These are phyloP conservation scores for Plectosphaerella cucumerina DNA, from an alignment of 2,329 filamentous ascomycete species.

Conservation along the genomic window DNA sequence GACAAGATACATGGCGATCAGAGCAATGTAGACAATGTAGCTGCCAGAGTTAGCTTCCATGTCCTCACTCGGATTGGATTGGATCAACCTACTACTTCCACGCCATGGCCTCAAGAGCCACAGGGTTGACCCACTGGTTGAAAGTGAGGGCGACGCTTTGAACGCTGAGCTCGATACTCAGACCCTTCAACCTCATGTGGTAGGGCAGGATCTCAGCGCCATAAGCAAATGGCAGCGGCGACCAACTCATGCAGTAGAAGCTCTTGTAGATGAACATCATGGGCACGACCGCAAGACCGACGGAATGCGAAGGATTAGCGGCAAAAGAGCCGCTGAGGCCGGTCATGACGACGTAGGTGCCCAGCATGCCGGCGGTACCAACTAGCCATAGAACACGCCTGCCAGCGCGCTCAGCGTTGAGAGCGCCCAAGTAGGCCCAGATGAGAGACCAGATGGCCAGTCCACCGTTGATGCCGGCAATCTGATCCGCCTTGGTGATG, in stretches of 20 bases:
- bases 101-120: constrained; percentile 14
- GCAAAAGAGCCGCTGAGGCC: constrained; percentile 12
- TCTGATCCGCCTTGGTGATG: constrained; percentile 4
- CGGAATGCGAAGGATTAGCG: background rate
- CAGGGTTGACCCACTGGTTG: constrained; percentile 18
- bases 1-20: constrained; percentile 15
- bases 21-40: constrained; percentile 11
- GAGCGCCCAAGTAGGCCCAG: constrained; percentile 5
- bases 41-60: background rate
- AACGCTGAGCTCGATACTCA: constrained; percentile 1
- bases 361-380: constrained; percentile 1
- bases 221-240: background rate
- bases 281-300: constrained; percentile 16
- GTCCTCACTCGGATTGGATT: background rate
- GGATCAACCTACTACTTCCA: constrained; percentile 17
- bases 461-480: constrained; percentile 5
- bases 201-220: background rate
- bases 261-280: constrained; percentile 28
- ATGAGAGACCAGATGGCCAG: constrained; percentile 5
- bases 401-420: constrained; percentile 4
- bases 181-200: background rate
- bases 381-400: constrained; percentile 4
- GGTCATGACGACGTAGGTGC: background rate
- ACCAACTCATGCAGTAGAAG: constrained; percentile 2
- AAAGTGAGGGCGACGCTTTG: constrained; percentile 13